A percentile compares a stretch with the other conserved stretches of the same genome.
Conservation (phyloP, 176 grass and related monocot genomes). For the Pontederia paniculata region DNA sequence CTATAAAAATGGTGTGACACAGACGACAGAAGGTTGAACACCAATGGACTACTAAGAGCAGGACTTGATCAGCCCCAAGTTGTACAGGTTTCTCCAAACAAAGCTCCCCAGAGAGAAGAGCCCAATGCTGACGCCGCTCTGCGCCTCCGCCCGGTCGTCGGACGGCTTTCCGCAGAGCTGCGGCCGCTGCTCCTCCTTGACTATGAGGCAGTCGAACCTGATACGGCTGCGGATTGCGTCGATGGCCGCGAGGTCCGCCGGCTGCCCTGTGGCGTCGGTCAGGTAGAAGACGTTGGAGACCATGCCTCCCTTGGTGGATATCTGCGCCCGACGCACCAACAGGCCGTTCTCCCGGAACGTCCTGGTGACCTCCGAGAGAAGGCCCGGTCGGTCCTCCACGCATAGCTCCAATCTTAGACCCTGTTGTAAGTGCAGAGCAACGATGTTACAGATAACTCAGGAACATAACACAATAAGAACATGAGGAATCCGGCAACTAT, state of each 20-base stretch:
- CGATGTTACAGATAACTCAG: too few relatives aligned
- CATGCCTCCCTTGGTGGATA: conserved; percentile 7
- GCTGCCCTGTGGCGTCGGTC: not conserved
- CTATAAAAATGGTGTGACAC: too few relatives aligned
- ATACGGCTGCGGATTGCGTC: conserved; percentile 9
- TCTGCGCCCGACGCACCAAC: not conserved
- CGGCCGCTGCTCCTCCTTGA: conserved; percentile 10
- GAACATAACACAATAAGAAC: too few relatives aligned
- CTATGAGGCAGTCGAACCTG: not conserved
- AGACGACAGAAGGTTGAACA: too few relatives aligned
- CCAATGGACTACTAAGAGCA: not conserved
- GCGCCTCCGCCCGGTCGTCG: not conserved
- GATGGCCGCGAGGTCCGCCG: not conserved
- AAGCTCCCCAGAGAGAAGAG: not conserved
- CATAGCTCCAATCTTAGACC: conserved; percentile 13
- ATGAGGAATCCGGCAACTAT: too few relatives aligned
- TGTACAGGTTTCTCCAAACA: conserved; percentile 1
- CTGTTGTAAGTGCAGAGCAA: not conserved
- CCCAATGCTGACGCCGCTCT: not conserved
- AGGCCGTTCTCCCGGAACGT: conserved; percentile 16
- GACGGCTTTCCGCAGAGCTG: not conserved
- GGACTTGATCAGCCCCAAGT: conserved; percentile 11
- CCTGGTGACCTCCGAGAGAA: conserved; percentile 6
- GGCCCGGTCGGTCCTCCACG: conserved; percentile 6
- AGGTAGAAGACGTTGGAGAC: conserved; percentile 9